Conservation (phyloP, 2,329 filamentous ascomycete genomes). For the Penicillium sp. region DNA sequence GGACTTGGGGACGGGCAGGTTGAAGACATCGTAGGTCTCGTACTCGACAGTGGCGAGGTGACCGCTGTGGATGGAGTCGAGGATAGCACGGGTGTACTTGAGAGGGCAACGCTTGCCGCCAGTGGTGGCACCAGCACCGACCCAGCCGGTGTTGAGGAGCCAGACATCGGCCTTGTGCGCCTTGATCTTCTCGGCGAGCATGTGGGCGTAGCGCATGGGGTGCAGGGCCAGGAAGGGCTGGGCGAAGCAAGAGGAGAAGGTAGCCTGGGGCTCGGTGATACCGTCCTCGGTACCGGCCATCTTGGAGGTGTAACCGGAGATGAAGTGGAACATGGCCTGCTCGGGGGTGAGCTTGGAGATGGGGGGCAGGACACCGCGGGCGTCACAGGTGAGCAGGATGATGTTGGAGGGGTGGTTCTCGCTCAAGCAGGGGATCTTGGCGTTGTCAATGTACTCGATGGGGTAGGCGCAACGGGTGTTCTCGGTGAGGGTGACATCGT, state of each 20-base stretch:
- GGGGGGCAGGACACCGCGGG: conserved; percentile 92
- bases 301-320: conserved; percentile 99
- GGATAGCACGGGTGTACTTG: conserved; percentile 97
- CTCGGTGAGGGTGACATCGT: conserved; percentile 91
- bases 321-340: conserved; percentile 99
- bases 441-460: conserved; percentile 98
- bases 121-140: conserved; percentile 84
- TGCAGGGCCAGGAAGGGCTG: conserved; percentile 98
- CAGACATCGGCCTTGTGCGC: conserved; percentile 94
- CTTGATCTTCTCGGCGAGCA: conserved; percentile 98
- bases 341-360: conserved; percentile 94
- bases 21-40: conserved; percentile 95
- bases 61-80: conserved; percentile 96
- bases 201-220: conserved; percentile 98
- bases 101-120: conserved; percentile 96
- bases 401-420: conserved; percentile 92
- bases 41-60: conserved; percentile 91
- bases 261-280: conserved; percentile 94
- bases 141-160: conserved; percentile 98
- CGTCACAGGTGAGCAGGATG: conserved; percentile 96
- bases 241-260: conserved; percentile 98
- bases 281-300: conserved; percentile 99
- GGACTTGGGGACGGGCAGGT: conserved; percentile 89
- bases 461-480: conserved; percentile 99
- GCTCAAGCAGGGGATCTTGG: conserved; percentile 95